Evolutionary conservation across 139 green algal species (phyloP), one percentile per base, ranked within the genome.

Genomic region (Picochlorum sp.): DNA sequence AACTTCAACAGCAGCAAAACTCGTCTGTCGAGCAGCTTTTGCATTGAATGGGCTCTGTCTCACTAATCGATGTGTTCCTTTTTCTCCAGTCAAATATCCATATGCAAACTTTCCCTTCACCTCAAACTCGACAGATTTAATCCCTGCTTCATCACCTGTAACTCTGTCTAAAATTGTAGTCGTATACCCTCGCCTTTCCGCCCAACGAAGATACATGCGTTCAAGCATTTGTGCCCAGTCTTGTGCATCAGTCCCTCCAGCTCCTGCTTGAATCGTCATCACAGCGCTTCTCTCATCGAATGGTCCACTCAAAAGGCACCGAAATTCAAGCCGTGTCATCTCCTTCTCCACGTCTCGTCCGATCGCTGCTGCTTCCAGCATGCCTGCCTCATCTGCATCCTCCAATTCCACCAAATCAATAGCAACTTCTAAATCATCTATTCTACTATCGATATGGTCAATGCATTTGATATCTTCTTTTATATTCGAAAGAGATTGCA

Each of bases 181-280:
- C 6, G 9, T 62, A 44, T 77, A 90, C 8, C 77, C 82, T 41
- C 73, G 57, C 18, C 34, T 21, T 47, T 91, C 81, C 0, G 74
- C 77, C 88, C 89, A 98, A 34, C 89, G 80, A 23, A 69, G 38
- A 76, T 96, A 97, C 88, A 96, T 96, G 49, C 91, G 79, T 62
- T 95, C 81, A 50, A 97, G 69, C 88, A 96, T 97, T 56, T 86
- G 80, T 11, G 90, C 83, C 91, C 91, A 97, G 76, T 97, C 91
- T 77, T 86, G 82, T 4, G 90, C 88, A 51, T 97, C 91, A 5
- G 81, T 87, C 15, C 91, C 91, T 1, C 87, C 87, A 2, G 85
- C 87, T 0, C 87, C 87, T 21, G 87, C 77, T 60, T 85, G 76
- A 45, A 92, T 73, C 13, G 38, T 65, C 11, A 85, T 20, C 15